Base-by-base conservation (phyloP, 2,329 filamentous ascomycete species). In the Colletotrichum camelliae region DNA sequence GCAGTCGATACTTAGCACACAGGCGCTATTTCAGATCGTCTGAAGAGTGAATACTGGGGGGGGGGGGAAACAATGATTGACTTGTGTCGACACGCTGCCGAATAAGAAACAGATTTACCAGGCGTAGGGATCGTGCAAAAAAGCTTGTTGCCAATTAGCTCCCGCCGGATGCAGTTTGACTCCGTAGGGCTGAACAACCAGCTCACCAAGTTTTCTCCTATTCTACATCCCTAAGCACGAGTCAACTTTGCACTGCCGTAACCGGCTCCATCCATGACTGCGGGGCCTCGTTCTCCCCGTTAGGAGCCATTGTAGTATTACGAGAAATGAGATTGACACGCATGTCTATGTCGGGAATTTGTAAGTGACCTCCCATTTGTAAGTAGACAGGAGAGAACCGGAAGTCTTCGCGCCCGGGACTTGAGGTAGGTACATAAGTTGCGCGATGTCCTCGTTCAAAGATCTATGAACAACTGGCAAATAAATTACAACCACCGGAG, bases 251-350 rank as follows among this genome's bases (percentile, higher is more conserved):
- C 35, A 64, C 35, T 43, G 37, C 37, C 67, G 27, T 61, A 21
- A n/a, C 58, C 9, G 27, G 67, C 35, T 24, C 15, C 31, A 64
- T 24, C 71, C 72, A 62, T 69, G 67, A 18, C 16, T 64, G 67
- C 72, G 31, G 67, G 37, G 27, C 55, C n/a, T 61, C 9, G 31
- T 33, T 16, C 21, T 12, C n/a, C 33, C 62, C 24, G 15, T 18
- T 27, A 18, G n/a, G 18, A n/a, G 1, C 21, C 5, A 29, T 29
- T 16, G 24, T 66, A 48, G 37, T 24, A 66, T 52, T 39, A 18
- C 39, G 24, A 48, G 27, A 64, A 64, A 64, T 37, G 2, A 64
- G n/a, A 39, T 37, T 37, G 29, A 33, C 60, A 24, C 35, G 33
- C 60, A 33, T 24, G n/a, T 3, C 12, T 33, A n/a, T 13, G n/a